Evolutionary conservation across 2,329 filamentous ascomycete species (phyloP), one percentile per base, ranked within the genome.

Genomic region (Immersiporthe knoxdaviesiana): DNA sequence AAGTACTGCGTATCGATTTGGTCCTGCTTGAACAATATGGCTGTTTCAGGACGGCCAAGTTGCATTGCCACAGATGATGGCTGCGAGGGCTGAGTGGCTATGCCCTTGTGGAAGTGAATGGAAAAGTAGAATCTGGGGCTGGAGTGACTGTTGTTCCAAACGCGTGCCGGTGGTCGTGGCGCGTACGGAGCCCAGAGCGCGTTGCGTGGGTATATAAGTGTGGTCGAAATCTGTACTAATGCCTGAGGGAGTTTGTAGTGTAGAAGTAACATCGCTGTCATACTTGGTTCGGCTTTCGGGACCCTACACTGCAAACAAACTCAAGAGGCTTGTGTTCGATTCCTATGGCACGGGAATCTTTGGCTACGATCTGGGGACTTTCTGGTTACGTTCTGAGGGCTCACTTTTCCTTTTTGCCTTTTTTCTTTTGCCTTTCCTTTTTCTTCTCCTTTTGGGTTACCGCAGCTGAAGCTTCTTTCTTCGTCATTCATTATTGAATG

Each of bases 381-480:
- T n/a, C n/a, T n/a, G n/a, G 50, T 52, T 52, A 52, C n/a, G 50
- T 52, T 52, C 50, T 52, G 50, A n/a, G 50, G 50, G 24, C 14
- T 14, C 24, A 27, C 12, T 30, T 1, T 16, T 27, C 50, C 7
- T 27, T 54, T 27, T 14, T 7, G 11, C 12, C 3, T 3, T 54
- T 27, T 5, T 30, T 54, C 11, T 54, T 30, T 54, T 27, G 6
- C 12, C 11, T 39, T 47, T 54, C 11, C 3, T 54, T 24, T 14
- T 27, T 2, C 4, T 24, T 27, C 50, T n/a, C 10, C 21, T 47
- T 4, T 35, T 8, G 35, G 4, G 8, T 35, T 35, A 35, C 35
- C 8, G 8, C 35, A 35, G n/a, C n/a, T n/a, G n/a, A n/a, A n/a
- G n/a, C n/a, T n/a, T n/a, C n/a, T n/a, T n/a, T n/a, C n/a, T n/a